Base-by-base conservation (phyloP, 2,329 filamentous ascomycete species). In the Lecanicillium sp. region DNA sequence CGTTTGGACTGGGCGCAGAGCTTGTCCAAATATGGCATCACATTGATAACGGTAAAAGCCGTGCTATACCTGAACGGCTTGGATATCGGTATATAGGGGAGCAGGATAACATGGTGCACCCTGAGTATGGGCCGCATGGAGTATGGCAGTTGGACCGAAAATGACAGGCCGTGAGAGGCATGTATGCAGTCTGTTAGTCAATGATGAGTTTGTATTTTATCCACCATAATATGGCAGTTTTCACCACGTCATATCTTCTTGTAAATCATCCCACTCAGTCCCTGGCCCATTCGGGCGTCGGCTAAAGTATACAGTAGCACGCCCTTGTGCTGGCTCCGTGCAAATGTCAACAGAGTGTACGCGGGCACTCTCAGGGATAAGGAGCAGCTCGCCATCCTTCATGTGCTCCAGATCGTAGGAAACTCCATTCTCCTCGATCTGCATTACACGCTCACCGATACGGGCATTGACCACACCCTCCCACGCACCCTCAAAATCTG, bases 11-110 rank as follows among this genome's bases (percentile, higher is more conserved):
- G 4, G 54, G 50, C 14, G 51, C 52, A 1, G 46, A 48, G 17
- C 27, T 33, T 7, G 54, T 57, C 3, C 54, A 54, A 24, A 51
- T 56, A 4, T 40, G 49, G 23, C 54, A 57, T 26, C n/a, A 45
- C 2, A 29, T 45, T 26, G 30, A 14, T 17, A 57, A 57, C 30
- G 42, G 3, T 1, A 48, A 47, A 6, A 57, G 55, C 12, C 44
- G 33, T 2, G 39, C 46, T 1, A 39, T 57, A 8, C 50, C 54
- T 2, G 36, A 33, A 15, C 35, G 50, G 26, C 41, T 55, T 10
- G 54, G 49, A 2, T 55, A 52, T 41, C 27, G 12, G 9, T 43
- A 12, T 17, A 2, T 51, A 5, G 51, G 51, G 4, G 29, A 41
- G 2, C 17, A n/a, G 11, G 39, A 43, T 14, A 20, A 47, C 15